Evolutionary conservation across 768 basidiomycete genomes (phyloP).

Genomic region (Thelephora aurantiotincta): DNA sequence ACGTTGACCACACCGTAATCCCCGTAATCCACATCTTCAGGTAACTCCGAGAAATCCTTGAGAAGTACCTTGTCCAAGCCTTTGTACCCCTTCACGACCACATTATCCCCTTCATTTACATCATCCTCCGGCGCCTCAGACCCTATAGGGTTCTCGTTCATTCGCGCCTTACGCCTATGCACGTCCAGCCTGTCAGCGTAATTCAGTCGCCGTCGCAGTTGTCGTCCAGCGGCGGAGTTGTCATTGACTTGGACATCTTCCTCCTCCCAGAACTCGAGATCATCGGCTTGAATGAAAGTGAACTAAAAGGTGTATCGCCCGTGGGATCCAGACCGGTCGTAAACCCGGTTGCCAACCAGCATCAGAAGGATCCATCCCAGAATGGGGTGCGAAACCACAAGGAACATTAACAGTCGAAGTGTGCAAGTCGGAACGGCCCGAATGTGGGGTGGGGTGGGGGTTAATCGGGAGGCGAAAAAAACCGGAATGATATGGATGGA

Average conservation of each 20-base stretch:
- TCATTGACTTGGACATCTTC: too few species aligned
- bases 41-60: slow-evolving; percentile 51
- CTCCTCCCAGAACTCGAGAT: slow-evolving; percentile 27
- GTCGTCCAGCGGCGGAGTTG: too few species aligned
- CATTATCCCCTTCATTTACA: slow-evolving; percentile 4
- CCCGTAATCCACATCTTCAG: slow-evolving; percentile 41
- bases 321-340: too few species aligned
- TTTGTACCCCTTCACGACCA: slow-evolving; percentile 13
- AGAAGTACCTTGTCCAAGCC: slow-evolving; percentile 44
- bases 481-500: neutral
- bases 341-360: too few species aligned
- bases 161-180: slow-evolving; percentile 2
- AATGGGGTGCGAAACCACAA: too few species aligned
- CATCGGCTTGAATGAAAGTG: slow-evolving; percentile 38
- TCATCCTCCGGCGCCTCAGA: neutral
- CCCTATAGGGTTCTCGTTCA: neutral
- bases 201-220: slow-evolving; percentile 3
- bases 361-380: too few species aligned
- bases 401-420: too few species aligned
- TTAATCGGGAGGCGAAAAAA: neutral
- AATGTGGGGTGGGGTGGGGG: neutral
- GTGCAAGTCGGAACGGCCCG: too few species aligned
- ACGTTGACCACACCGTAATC: slow-evolving; percentile 71
- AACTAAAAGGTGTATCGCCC: slow-evolving; percentile 23
- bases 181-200: slow-evolving; percentile 11